phyloP scores from a whole-genome alignment of 495 filamentous ascomycete species.

The Oidiodendron maius region DNA sequence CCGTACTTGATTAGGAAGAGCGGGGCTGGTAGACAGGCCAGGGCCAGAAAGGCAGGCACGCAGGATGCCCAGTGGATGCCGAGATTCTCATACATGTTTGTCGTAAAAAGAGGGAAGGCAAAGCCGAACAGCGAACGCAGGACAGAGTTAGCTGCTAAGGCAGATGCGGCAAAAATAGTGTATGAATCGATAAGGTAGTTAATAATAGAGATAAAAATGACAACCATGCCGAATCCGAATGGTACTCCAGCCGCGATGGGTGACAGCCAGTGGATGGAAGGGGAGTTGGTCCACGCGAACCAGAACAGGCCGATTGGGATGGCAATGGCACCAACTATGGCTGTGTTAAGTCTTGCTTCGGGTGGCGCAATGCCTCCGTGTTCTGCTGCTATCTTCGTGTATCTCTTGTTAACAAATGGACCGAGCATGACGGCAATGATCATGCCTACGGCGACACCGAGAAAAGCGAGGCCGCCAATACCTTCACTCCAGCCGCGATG shows the following conservation, averaged over 20 bases:
- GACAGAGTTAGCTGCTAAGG: conserved; percentile 61
- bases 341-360: conserved; percentile 41
- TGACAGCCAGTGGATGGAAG: conserved; percentile 47
- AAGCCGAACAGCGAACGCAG: conserved; percentile 53
- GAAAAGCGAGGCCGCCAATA: conserved; percentile 43
- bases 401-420: conserved; percentile 33
- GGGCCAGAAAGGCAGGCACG: conserved; percentile 62
- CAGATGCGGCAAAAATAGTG: conserved; percentile 75
- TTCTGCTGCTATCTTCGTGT: conserved; percentile 29
- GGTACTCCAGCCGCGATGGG: conserved; percentile 37
- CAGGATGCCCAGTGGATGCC: conserved; percentile 69
- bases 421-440: conserved; percentile 37
- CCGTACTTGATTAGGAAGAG: conserved; percentile 72
- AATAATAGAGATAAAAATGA: conserved; percentile 66
- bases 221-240: conserved; percentile 45
- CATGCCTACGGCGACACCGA: conserved; percentile 27
- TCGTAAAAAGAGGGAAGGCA: conserved; percentile 56
- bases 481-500: conserved; percentile 42
- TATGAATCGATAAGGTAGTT: conserved; percentile 52
- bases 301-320: conserved; percentile 54
- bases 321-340: conserved; percentile 53
- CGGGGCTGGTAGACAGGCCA: conserved; percentile 46
- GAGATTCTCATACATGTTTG: conserved; percentile 46
- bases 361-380: conserved; percentile 36
- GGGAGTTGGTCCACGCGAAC: conserved; percentile 56